phyloP scores from a whole-genome alignment of 306 rosid species.

The Cucurbita pepo region DNA sequence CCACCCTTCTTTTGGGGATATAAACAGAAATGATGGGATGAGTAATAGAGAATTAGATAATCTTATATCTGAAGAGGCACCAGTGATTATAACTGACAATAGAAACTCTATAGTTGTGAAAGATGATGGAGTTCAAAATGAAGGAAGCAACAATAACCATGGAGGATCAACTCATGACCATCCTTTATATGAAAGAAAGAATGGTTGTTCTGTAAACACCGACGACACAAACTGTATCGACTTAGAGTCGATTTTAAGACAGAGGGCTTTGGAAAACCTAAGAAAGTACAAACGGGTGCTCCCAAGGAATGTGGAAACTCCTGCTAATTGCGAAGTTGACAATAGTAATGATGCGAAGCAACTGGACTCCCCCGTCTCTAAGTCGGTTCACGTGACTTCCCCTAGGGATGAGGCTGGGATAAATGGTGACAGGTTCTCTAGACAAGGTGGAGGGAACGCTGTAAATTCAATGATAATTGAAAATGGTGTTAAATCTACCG shows the following conservation, averaged over 20 bases:
- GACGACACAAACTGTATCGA: constrained; percentile 26
- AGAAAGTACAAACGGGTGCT: constrained; percentile 39
- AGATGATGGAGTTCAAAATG: background rate
- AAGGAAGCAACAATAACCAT: constrained; percentile 11
- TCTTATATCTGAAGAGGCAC: constrained; percentile 14
- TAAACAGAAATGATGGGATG: constrained; percentile 44
- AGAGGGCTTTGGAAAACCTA: constrained; percentile 69
- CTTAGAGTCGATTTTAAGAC: constrained; percentile 63
- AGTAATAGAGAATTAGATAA: constrained; percentile 32
- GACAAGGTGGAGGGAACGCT: constrained; percentile 7
- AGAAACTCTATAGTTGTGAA: constrained; percentile 3
- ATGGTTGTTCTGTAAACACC: constrained; percentile 12
- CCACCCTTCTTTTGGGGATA: constrained; percentile 54
- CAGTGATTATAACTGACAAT: constrained; percentile 11
- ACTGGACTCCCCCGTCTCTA: constrained; percentile 10
- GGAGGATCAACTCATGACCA: constrained; percentile 16
- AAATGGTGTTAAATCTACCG: constrained; percentile 5
- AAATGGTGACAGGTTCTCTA: constrained; percentile 11
- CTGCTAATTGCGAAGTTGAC: constrained; percentile 19
- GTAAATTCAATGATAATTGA: constrained; percentile 10
- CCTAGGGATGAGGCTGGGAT: constrained; percentile 13
- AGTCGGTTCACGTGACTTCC: constrained; percentile 21
- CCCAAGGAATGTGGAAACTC: constrained; percentile 17
- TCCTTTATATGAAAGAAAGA: constrained; percentile 18
- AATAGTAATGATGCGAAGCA: constrained; percentile 27